Evolutionary conservation across 2,329 filamentous ascomycete genomes (phyloP).

Genomic region (Trichoderma sp.): DNA sequence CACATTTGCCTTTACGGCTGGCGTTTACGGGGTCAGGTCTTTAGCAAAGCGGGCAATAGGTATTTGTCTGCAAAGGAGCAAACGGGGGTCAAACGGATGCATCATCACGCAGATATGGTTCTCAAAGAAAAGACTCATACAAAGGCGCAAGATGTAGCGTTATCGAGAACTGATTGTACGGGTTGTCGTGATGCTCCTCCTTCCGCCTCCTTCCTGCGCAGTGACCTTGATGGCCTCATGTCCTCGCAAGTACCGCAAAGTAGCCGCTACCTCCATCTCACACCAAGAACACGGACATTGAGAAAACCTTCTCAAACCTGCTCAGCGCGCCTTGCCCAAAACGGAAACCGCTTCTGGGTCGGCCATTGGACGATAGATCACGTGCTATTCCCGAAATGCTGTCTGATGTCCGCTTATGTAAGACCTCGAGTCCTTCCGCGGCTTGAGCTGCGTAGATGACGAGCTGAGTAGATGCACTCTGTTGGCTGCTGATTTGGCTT

Average conservation of each 20-base stretch:
- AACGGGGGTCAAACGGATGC: no score
- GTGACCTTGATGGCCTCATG: background rate
- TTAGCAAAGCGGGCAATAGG: no score
- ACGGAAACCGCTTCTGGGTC: background rate
- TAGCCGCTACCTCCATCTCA: conserved; percentile 41
- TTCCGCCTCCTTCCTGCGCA: background rate
- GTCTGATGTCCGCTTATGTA: background rate
- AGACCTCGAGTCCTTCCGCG: background rate
- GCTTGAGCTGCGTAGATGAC: no score
- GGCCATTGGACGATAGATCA: background rate
- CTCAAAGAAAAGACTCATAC: background rate
- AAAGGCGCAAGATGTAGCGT: background rate
- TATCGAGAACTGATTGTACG: background rate
- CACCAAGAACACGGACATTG: conserved; percentile 23
- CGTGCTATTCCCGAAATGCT: background rate
- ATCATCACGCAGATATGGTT: no score
- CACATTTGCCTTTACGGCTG: no score
- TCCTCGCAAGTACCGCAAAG: conserved; percentile 34
- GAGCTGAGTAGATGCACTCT: no score
- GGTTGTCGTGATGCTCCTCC: background rate
- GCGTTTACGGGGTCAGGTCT: no score
- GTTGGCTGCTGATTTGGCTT: no score
- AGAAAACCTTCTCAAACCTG: conserved; percentile 57
- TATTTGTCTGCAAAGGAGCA: no score
- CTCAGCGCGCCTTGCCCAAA: conserved; percentile 41